Conservation (phyloP, 164 flowering plant species). For the Nymphaea thermarum region DNA sequence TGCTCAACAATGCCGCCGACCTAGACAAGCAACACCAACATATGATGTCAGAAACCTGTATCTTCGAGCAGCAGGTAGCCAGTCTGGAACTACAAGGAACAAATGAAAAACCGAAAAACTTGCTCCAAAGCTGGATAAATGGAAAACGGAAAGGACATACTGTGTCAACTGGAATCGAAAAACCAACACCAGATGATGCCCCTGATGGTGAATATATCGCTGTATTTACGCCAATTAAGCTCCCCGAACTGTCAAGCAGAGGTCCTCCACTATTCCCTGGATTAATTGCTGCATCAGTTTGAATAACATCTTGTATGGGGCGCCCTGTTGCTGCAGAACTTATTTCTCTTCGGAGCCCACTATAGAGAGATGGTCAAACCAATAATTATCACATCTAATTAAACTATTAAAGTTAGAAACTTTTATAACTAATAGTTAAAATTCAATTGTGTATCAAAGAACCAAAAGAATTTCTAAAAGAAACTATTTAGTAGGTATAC, state of each 20-base stretch:
- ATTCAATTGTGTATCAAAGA: too few species aligned
- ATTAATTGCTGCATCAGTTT: slow-evolving; percentile 97
- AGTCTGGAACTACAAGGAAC: background rate
- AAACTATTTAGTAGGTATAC: too few species aligned
- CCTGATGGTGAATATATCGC: slow-evolving; percentile 98
- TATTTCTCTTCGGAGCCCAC: slow-evolving; percentile 92
- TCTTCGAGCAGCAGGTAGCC: background rate
- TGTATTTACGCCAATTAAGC: slow-evolving; percentile 86
- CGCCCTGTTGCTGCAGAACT: slow-evolving; percentile 98
- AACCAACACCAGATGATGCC: slow-evolving; percentile 97
- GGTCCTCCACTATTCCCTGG: slow-evolving; percentile 99
- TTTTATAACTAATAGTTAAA: background rate
- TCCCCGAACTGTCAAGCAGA: slow-evolving; percentile 91
- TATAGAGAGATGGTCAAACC: slow-evolving; percentile 12
- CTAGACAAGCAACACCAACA: slow-evolving; percentile 17
- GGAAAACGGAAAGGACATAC: slow-evolving; percentile 23
- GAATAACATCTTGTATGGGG: slow-evolving; percentile 96
- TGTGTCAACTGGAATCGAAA: slow-evolving; percentile 95
- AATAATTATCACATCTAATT: background rate
- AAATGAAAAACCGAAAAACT: background rate
- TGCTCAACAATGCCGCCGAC: slow-evolving; percentile 92
- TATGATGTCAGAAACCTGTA: background rate
- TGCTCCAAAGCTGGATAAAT: background rate
- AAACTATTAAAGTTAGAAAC: background rate
- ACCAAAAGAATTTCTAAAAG: too few species aligned